Conservation (phyloP, 2,329 filamentous ascomycete species). For the Coniochaeta hoffmannii region DNA sequence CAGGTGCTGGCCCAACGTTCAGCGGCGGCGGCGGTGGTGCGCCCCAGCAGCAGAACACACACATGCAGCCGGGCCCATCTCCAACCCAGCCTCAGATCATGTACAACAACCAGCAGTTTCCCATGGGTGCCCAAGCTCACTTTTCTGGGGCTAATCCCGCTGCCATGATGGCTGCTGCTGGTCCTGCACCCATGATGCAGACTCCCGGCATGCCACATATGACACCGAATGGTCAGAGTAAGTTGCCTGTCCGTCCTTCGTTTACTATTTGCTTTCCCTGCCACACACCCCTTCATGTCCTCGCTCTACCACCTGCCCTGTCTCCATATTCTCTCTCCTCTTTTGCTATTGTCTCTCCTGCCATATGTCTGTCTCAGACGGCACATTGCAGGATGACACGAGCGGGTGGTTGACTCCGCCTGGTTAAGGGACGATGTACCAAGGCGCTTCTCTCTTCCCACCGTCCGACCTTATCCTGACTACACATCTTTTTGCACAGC, state of each 20-base stretch:
- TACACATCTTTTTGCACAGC: not conserved
- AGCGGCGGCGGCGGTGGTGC: slow-evolving; percentile 43
- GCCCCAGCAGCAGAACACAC: slow-evolving; percentile 38
- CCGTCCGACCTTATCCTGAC: not conserved
- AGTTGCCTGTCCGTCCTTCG: slow-evolving; percentile 25
- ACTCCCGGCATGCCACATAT: slow-evolving; percentile 52
- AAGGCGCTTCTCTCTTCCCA: not conserved
- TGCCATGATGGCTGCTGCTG: slow-evolving; percentile 44
- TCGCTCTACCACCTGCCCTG: slow-evolving; percentile 8
- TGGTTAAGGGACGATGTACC: not conserved
- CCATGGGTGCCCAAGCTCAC: slow-evolving; percentile 43
- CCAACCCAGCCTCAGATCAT: slow-evolving; percentile 44
- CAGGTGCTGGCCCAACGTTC: slow-evolving; percentile 43
- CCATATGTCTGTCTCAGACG: slow-evolving; percentile 1
- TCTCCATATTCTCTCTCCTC: slow-evolving; percentile 6
- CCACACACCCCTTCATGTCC: slow-evolving; percentile 8
- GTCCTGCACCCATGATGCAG: slow-evolving; percentile 56
- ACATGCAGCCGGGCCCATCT: slow-evolving; percentile 35
- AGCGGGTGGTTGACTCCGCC: not conserved
- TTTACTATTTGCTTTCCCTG: slow-evolving; percentile 11
- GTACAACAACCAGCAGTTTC: slow-evolving; percentile 52
- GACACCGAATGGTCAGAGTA: slow-evolving; percentile 53
- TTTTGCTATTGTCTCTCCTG: slow-evolving; percentile 4
- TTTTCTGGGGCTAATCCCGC: slow-evolving; percentile 41
- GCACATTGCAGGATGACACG: not conserved